A percentile compares a stretch with the other conserved stretches of the same genome.
Evolutionary conservation across 2,329 filamentous ascomycete genomes (phyloP).

Genomic region (Aspergillus sojae): DNA sequence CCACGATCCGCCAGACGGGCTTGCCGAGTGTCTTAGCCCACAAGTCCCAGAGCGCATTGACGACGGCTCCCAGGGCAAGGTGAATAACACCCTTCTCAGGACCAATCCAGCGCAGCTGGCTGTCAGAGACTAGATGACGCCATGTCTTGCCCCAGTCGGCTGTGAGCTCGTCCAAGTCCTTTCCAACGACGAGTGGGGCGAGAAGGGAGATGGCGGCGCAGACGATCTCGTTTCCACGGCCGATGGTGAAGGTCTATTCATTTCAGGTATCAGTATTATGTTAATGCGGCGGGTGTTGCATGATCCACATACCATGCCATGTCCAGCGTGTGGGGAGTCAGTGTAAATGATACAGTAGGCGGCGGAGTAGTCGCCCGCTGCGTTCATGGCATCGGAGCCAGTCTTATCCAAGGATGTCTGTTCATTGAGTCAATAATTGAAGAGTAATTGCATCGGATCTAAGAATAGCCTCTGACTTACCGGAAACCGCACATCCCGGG

Average conservation of each 20-base stretch:
- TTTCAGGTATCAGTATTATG: constrained; percentile 7
- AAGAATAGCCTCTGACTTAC: constrained; percentile 33
- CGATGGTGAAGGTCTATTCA: constrained; percentile 48
- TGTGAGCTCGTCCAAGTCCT: constrained; percentile 75
- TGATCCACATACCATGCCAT: constrained; percentile 43
- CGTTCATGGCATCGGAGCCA: constrained; percentile 97
- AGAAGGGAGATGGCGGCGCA: constrained; percentile 81
- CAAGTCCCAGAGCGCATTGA: constrained; percentile 94
- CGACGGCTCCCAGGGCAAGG: constrained; percentile 82
- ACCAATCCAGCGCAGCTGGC: constrained; percentile 89
- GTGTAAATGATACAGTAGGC: constrained; percentile 93
- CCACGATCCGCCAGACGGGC: constrained; percentile 87
- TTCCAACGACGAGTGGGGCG: constrained; percentile 73
- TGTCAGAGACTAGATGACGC: constrained; percentile 89
- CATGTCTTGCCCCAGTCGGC: constrained; percentile 84
- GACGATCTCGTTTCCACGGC: constrained; percentile 87
- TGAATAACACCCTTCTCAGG: constrained; percentile 94
- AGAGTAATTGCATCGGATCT: not conserved
- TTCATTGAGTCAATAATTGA: constrained; percentile 5
- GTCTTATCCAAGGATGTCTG: constrained; percentile 91
- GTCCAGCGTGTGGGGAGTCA: constrained; percentile 57
- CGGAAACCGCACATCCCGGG: constrained; percentile 75
- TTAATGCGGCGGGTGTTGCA: not conserved
- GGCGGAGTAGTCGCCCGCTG: constrained; percentile 86
- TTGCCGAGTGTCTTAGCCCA: constrained; percentile 86